phyloP scores from a whole-genome alignment of 225 moss, liverwort and hornwort species.

The Ulota crispa region DNA sequence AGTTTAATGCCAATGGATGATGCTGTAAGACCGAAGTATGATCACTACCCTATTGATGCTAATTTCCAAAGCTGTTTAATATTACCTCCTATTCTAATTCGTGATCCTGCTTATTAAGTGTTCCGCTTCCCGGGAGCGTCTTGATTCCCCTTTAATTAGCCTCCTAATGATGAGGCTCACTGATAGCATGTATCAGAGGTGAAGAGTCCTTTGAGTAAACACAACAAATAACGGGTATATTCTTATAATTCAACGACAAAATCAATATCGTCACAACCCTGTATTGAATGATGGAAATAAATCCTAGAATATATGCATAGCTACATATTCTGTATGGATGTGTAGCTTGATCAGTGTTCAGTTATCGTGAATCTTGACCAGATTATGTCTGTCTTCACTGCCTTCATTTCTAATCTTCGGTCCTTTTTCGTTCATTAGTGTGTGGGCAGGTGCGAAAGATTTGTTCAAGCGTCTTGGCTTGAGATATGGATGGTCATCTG shows the following conservation, averaged over 20 bases:
- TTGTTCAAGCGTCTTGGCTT: constrained; percentile 62
- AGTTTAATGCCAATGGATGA: constrained; percentile 78
- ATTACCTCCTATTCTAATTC: neutral
- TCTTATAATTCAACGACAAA: neutral
- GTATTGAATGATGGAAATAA: neutral
- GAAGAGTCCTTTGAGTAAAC: neutral
- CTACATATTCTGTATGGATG: neutral
- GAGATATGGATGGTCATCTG: constrained; percentile 62
- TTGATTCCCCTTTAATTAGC: neutral
- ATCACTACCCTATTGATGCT: constrained; percentile 23
- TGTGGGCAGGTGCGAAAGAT: constrained; percentile 73
- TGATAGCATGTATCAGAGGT: constrained; percentile 4
- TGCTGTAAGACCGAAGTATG: constrained; percentile 34
- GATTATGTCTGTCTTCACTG: neutral
- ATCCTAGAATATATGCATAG: neutral
- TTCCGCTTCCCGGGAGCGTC: constrained; percentile 2
- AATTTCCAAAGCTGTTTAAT: neutral
- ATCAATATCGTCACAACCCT: neutral
- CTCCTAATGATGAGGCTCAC: constrained; percentile 16
- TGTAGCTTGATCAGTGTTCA: neutral
- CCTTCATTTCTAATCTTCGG: constrained; percentile 9
- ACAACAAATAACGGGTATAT: neutral
- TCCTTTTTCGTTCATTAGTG: constrained; percentile 25
- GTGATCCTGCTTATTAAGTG: neutral
- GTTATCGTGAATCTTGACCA: neutral